Evolutionary conservation across 2,329 filamentous ascomycete species (phyloP).

Genomic region (Hyphodiscus sp.): DNA sequence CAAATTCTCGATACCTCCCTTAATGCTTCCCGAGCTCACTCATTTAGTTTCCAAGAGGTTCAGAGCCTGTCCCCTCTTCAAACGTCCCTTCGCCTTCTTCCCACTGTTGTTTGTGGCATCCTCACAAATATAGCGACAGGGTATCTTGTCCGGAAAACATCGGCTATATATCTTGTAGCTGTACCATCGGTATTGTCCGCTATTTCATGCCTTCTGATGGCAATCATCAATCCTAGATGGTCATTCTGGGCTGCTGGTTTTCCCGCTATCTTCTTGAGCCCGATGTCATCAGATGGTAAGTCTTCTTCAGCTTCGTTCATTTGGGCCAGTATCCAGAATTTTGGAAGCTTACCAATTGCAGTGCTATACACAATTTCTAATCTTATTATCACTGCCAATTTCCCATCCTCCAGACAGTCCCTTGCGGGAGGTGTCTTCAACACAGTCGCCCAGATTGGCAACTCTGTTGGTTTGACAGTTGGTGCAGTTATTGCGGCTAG

Average conservation of each 20-base stretch:
- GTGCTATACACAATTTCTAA: conserved; percentile 49
- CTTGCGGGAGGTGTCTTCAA: conserved; percentile 57
- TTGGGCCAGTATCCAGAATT: not conserved
- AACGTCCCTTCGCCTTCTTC: conserved; percentile 35
- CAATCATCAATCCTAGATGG: conserved; percentile 37
- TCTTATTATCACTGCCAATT: conserved; percentile 45
- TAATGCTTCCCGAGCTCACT: not conserved
- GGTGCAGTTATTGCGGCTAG: conserved; percentile 40
- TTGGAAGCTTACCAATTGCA: not conserved
- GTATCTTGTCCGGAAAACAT: conserved; percentile 36
- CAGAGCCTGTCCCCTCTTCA: conserved; percentile 12
- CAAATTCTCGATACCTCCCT: not conserved
- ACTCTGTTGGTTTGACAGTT: conserved; percentile 43
- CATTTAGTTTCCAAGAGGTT: conserved; percentile 12
- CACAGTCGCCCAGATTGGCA: conserved; percentile 49
- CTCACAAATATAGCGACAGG: conserved; percentile 39
- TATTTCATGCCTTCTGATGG: conserved; percentile 38
- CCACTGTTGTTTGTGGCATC: conserved; percentile 33
- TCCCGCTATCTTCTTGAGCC: conserved; percentile 37
- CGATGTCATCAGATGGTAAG: conserved; percentile 33
- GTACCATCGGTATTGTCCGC: conserved; percentile 30
- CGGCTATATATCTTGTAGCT: conserved; percentile 36
- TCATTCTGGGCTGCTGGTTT: conserved; percentile 40
- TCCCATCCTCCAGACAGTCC: conserved; percentile 48
- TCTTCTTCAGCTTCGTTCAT: not conserved